Conservation (phyloP, 2,329 filamentous ascomycete genomes). For the Capronia epimyces region DNA sequence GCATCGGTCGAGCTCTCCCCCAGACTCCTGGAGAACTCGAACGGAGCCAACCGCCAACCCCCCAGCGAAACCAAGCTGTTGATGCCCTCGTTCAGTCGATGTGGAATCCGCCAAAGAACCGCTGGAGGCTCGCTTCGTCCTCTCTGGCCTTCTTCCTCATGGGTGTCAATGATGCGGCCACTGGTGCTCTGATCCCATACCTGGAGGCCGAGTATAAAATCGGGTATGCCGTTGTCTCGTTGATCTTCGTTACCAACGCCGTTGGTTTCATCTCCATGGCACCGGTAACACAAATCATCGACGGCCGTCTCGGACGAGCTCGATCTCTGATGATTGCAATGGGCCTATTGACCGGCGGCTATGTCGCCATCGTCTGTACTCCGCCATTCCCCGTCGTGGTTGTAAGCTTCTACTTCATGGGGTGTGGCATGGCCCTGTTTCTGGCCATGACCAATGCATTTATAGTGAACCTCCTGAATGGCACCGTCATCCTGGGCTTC, state of each 20-base stretch:
- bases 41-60: slow-evolving; percentile 26
- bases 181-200: slow-evolving; percentile 74
- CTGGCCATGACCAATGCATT: slow-evolving; percentile 55
- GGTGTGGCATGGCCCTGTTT: slow-evolving; percentile 48
- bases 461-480: slow-evolving; percentile 49
- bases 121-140: slow-evolving; percentile 59
- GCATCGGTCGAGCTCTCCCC: slow-evolving; percentile 5
- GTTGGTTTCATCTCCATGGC: slow-evolving; percentile 70
- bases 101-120: slow-evolving; percentile 53
- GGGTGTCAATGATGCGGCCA: slow-evolving; percentile 68
- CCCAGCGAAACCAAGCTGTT: slow-evolving; percentile 22
- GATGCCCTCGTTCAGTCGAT: slow-evolving; percentile 30
- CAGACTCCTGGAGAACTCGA: slow-evolving; percentile 30
- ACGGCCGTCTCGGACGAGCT: slow-evolving; percentile 59
- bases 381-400: slow-evolving; percentile 67
- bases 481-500: slow-evolving; percentile 45
- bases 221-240: slow-evolving; percentile 70
- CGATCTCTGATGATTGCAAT: slow-evolving; percentile 58
- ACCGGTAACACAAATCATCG: slow-evolving; percentile 60
- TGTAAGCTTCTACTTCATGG: slow-evolving; percentile 62
- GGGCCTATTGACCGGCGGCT: slow-evolving; percentile 54
- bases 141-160: slow-evolving; percentile 63
- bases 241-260: slow-evolving; percentile 76
- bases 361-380: slow-evolving; percentile 59
- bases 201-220: slow-evolving; percentile 71